These are phyloP conservation scores for Petunia hybrid DNA, from an alignment of 305 asterid species.

Conservation along the genomic window DNA sequence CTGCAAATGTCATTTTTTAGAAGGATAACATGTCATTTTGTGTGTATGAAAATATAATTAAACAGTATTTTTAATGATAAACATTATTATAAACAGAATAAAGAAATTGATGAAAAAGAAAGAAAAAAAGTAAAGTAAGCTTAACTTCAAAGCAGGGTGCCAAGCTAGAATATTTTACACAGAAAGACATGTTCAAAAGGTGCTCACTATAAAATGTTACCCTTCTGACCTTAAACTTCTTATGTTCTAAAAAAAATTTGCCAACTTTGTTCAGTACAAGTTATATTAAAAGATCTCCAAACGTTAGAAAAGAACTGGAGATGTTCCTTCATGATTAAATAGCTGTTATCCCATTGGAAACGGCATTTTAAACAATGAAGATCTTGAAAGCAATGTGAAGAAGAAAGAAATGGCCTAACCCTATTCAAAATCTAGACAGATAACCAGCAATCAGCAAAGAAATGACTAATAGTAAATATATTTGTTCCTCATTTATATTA, in stretches of 20 bases:
- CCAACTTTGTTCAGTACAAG: neutral
- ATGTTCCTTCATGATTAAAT: conserved; percentile 11
- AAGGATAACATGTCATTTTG: conserved; percentile 34
- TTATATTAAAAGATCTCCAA: neutral
- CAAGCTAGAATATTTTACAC: neutral
- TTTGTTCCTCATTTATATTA: neutral
- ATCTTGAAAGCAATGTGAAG: neutral
- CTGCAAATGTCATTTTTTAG: conserved; percentile 54
- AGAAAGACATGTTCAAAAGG: conserved; percentile 21
- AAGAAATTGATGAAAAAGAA: neutral
- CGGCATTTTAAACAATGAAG: neutral
- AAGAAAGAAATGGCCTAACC: neutral
- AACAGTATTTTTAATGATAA: neutral
- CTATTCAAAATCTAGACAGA: neutral
- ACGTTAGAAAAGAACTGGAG: neutral
- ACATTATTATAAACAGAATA: neutral
- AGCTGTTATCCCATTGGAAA: neutral
- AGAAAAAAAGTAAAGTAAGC: neutral
- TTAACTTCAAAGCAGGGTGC: neutral
- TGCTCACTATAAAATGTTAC: conserved; percentile 16
- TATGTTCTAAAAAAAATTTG: neutral
- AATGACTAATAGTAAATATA: neutral
- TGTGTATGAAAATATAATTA: neutral
- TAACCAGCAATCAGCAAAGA: neutral
- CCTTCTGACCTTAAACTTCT: neutral